Evolutionary conservation across 306 rosid species (phyloP), one percentile per base, ranked within the genome.

Genomic region (Cicer bijugum): DNA sequence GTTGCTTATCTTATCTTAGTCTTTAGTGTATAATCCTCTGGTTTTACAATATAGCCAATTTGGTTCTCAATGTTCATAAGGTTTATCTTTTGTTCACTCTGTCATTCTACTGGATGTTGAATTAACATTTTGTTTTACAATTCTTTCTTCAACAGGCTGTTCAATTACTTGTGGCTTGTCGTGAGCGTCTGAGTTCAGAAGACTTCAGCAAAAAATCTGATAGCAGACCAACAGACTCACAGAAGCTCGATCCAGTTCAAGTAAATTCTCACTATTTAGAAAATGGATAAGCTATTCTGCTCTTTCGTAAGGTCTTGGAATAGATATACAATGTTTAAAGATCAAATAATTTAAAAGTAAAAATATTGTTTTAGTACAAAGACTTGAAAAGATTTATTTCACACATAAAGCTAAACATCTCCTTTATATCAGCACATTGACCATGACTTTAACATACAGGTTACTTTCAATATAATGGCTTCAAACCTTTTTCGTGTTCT

Each of bases 211-310:
- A 72, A 61, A 80, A 70, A 67, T 76, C 81, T 56, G 86, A 82
- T 71, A 77, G 87, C 64, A 72, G 86, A 63, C 84, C 80, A 78
- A 66, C 78, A 19, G 76, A 82, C 50, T 66, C 73, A 14, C 84
- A 82, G 82, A 82, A 83, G 73, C 81, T 86, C 82, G 96, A 93
- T 69, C 96, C 96, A 44, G 19, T 93, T 79, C 98, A 93, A 80
- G 98, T 91, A 80, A 83, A 87, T 67, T 72, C 17, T 16, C 43
- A 46, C 37, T 66, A 28, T 40, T 38, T 46, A 68, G 69, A 66
- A 74, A 56, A 66, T 40, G 33, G 35, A 57, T 56, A 8, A 70
- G 76, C 16, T 38, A 52, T 69, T 59, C 8, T 69, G 9, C 38
- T 68, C 52, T 68, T 51, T 68, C 12, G 11, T 28, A 15, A 57